phyloP scores from a whole-genome alignment of 1,284 basidiomycete genomes.

The Malassezia sympodialis region DNA sequence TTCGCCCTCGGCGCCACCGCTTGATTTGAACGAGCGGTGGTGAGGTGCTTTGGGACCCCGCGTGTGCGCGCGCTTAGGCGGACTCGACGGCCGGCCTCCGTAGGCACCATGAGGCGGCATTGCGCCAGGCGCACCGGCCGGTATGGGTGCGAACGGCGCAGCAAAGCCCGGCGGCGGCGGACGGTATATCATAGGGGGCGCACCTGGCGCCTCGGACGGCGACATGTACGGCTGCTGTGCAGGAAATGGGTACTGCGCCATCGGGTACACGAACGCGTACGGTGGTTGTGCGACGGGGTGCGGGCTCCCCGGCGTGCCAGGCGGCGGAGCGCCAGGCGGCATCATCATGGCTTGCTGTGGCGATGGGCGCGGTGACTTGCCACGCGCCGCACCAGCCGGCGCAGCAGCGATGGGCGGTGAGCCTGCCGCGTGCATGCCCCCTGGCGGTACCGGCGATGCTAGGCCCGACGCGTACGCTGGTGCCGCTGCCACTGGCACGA shows the following conservation, averaged over 20 bases:
- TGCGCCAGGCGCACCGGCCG: background rate
- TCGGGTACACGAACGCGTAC: constrained; percentile 13
- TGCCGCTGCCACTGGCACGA: constrained; percentile 5
- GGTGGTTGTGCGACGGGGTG: constrained; percentile 4
- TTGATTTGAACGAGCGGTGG: background rate
- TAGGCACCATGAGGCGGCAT: background rate
- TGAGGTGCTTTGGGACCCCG: background rate
- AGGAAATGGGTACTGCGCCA: constrained; percentile 14
- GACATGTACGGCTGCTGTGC: constrained; percentile 8
- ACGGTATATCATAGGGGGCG: constrained; percentile 11
- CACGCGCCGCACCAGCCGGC: background rate
- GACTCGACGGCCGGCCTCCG: background rate
- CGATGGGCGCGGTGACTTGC: constrained; percentile 4
- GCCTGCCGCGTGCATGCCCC: background rate
- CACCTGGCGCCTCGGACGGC: background rate
- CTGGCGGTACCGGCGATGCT: background rate
- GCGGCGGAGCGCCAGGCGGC: background rate
- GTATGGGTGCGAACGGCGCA: background rate
- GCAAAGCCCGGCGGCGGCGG: background rate
- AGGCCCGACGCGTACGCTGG: constrained; percentile 1
- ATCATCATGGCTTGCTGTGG: constrained; percentile 1
- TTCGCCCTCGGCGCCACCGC: background rate
- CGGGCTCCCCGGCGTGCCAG: background rate
- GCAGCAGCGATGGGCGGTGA: background rate
- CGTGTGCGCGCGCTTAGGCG: background rate